Conservation (phyloP, 164 flowering plant genomes). For the Nymphaea thermarum region DNA sequence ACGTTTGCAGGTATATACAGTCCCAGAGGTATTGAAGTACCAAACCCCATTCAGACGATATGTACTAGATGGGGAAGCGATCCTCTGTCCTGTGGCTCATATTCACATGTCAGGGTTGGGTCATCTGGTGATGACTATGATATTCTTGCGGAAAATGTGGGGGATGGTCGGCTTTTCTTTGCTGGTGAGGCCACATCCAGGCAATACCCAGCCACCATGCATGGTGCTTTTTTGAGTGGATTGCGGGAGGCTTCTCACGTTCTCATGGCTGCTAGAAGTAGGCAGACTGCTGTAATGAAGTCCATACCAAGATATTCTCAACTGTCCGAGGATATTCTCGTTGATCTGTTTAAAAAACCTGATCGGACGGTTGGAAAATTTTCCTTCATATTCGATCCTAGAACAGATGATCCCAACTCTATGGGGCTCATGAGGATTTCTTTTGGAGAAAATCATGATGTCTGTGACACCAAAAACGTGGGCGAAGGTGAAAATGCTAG, state of each 20-base stretch:
- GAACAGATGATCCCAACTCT: conserved; percentile 36
- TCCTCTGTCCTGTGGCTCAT: conserved; percentile 75
- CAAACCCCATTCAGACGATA: conserved; percentile 77
- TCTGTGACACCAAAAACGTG: conserved; percentile 3
- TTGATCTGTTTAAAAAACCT: conserved; percentile 53
- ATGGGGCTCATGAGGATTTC: conserved; percentile 55
- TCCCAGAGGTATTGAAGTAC: conserved; percentile 74
- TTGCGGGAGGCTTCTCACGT: conserved; percentile 44
- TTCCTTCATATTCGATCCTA: conserved; percentile 47
- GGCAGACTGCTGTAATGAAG: conserved; percentile 22
- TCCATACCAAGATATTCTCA: conserved; percentile 21
- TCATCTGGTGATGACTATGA: conserved; percentile 92
- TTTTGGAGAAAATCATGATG: conserved; percentile 22
- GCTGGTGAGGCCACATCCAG: conserved; percentile 93
- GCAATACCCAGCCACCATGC: conserved; percentile 92
- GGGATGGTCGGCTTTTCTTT: conserved; percentile 53
- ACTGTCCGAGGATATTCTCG: conserved; percentile 32
- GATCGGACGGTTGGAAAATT: conserved; percentile 65
- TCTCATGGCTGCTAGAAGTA: conserved; percentile 24
- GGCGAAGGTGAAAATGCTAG: conserved; percentile 12
- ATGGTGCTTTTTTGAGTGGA: conserved; percentile 94
- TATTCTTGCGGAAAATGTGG: conserved; percentile 75
- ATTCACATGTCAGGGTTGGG: conserved; percentile 76
- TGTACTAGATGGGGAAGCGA: conserved; percentile 95
- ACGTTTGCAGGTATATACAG: conserved; percentile 55